phyloP scores from a whole-genome alignment of 177 flowering plant genomes.

The Vitis hybrid region DNA sequence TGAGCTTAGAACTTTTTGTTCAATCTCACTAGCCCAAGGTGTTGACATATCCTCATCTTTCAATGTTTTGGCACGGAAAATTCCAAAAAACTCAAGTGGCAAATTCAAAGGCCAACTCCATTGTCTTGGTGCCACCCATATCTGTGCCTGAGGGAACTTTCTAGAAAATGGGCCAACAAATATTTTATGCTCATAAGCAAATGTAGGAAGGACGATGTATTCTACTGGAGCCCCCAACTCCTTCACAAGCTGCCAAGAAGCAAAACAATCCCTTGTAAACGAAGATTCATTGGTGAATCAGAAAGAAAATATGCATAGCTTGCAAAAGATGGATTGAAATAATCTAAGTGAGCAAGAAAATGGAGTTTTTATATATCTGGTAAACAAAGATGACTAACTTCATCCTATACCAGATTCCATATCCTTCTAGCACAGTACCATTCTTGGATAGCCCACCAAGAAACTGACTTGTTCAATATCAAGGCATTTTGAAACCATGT shows the following conservation, averaged over 20 bases:
- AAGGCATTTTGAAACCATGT: neutral
- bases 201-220: slow-evolving; percentile 86
- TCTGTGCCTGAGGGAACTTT: slow-evolving; percentile 84
- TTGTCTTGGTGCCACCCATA: slow-evolving; percentile 98
- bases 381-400: neutral
- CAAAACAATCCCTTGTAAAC: slow-evolving; percentile 1
- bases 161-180: slow-evolving; percentile 98
- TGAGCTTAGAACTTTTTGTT: slow-evolving; percentile 89
- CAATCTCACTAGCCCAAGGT: slow-evolving; percentile 95
- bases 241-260: slow-evolving; percentile 69
- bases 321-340: neutral
- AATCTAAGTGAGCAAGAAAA: neutral
- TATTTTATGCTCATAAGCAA: slow-evolving; percentile 98
- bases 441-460: neutral
- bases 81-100: slow-evolving; percentile 94
- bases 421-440: neutral
- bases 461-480: neutral
- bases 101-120: slow-evolving; percentile 99
- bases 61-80: slow-evolving; percentile 79
- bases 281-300: neutral
- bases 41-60: slow-evolving; percentile 68
- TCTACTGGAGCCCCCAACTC: slow-evolving; percentile 90
- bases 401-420: neutral
- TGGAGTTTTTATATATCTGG: neutral
- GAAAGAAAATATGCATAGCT: neutral